Base-by-base conservation (phyloP, 495 filamentous ascomycete genomes). In the Penicillium canariense region DNA sequence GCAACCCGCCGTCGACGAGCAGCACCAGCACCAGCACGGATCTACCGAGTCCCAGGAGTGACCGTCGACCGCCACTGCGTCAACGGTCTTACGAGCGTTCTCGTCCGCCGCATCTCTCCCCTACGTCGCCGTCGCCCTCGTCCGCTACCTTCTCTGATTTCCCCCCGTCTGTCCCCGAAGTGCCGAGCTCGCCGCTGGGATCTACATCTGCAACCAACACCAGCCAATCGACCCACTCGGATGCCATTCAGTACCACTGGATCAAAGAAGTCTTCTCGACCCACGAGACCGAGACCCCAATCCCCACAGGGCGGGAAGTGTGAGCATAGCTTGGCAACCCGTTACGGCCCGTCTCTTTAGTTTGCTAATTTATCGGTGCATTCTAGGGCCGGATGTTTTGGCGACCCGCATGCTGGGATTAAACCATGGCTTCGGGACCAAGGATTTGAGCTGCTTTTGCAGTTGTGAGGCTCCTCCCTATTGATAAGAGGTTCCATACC, bases 181-280 rank as follows among this genome's bases (percentile, higher is more conserved):
- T 63, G 2, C 75, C 77, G 11, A 62, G 53, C 30, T 78, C 78
- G 4, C 75, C 74, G 5, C 52, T 69, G 18, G 71, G 69, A 23
- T 69, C 71, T 15, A 61, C 55, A 9, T 57, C 64, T 34, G 56
- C 62, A 35, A 62, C 58, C 12, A 59, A 60, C n/a, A 69, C 69
- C 0, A 73, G 70, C 20, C 62, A 66, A 14, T 79, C 77, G 2
- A 56, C 63, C 8, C 54, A 44, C 15, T 65, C 68, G 5, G 69
- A 65, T 51, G 50, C 56, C 14, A 28, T 67, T 20, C 60, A 55
- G 36, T 68, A 72, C 3, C 82, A 85, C 59, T 86, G 83, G 83
- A 70, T 80, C 0, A 73, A 64, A 32, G 65, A 70, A 20, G 73
- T 83, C 5, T 84, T 82, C 49, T 58, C 67, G 20, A 71, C 70